Conservation (phyloP, 78 protist species). For the Pelomyxa schiedti region DNA sequence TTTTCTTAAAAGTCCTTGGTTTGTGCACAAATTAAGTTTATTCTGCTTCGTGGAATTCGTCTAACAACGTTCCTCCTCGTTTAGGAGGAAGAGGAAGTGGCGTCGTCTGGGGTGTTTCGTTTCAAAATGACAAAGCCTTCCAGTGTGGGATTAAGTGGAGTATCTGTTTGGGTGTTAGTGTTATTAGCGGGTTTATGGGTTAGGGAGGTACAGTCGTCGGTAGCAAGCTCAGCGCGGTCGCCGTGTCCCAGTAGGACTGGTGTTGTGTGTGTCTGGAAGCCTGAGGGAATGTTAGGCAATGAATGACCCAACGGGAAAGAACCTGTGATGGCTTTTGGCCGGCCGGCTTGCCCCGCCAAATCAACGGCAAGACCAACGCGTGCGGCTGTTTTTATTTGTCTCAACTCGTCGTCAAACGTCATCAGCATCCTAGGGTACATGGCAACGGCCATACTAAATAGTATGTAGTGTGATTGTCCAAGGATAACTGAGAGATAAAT, state of each 20-base stretch:
- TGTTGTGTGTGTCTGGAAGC: slow-evolving; percentile 96
- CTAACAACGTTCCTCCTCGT: no score
- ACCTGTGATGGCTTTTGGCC: slow-evolving; percentile 96
- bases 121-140: slow-evolving; percentile 84
- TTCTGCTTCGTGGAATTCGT: no score
- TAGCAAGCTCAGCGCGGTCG: slow-evolving; percentile 94
- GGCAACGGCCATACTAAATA: slow-evolving; percentile 57
- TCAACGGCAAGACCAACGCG: slow-evolving; percentile 83
- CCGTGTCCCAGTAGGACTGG: slow-evolving; percentile 89
- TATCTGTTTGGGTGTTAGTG: background rate
- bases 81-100: no score
- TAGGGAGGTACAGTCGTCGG: slow-evolving; percentile 62
- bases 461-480: slow-evolving; percentile 74
- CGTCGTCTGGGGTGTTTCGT: no score
- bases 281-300: no score
- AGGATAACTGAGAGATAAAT: slow-evolving; percentile 38
- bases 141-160: slow-evolving; percentile 50
- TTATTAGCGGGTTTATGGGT: background rate
- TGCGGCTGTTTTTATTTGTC: slow-evolving; percentile 61
- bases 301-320: no score
- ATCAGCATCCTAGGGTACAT: slow-evolving; percentile 89
- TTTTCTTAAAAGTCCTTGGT: no score
- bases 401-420: slow-evolving; percentile 67
- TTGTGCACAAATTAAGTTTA: no score
- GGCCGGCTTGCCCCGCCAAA: slow-evolving; percentile 76